These are phyloP conservation scores for Thecaphora frezii DNA, from an alignment of 1,284 basidiomycete species.

Conservation along the genomic window DNA sequence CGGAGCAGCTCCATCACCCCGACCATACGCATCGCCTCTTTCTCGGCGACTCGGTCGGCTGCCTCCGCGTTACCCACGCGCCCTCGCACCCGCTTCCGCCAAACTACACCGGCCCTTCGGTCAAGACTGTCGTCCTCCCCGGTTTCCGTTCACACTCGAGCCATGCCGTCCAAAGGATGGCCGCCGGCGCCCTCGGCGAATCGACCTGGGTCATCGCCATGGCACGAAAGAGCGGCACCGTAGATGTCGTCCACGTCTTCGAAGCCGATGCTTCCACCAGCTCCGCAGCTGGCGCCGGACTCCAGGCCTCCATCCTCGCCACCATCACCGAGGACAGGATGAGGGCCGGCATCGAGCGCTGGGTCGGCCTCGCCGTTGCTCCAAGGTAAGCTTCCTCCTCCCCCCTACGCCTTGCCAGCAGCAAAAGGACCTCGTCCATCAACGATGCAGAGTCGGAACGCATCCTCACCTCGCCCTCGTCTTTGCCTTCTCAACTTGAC, in stretches of 20 bases:
- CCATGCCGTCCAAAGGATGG: slow-evolving; percentile 33
- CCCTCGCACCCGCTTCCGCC: slow-evolving; percentile 11
- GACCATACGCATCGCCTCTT: slow-evolving; percentile 31
- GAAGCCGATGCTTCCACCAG: slow-evolving; percentile 8
- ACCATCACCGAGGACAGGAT: slow-evolving; percentile 31
- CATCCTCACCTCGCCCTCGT: too few relatives aligned
- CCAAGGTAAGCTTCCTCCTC: neutral
- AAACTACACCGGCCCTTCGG: slow-evolving; percentile 18
- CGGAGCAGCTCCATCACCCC: slow-evolving; percentile 15
- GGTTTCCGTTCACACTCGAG: slow-evolving; percentile 32
- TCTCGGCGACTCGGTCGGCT: slow-evolving; percentile 35
- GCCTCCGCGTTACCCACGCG: slow-evolving; percentile 29
- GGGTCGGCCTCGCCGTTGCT: slow-evolving; percentile 40
- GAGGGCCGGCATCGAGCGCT: slow-evolving; percentile 46
- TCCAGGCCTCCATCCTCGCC: slow-evolving; percentile 24
- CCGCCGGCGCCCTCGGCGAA: slow-evolving; percentile 20
- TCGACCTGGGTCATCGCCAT: slow-evolving; percentile 32
- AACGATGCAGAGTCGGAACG: too few relatives aligned
- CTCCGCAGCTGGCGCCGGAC: slow-evolving; percentile 4
- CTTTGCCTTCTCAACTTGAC: too few relatives aligned
- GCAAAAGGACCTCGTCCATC: too few relatives aligned
- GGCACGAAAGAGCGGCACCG: slow-evolving; percentile 40
- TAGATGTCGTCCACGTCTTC: slow-evolving; percentile 35
- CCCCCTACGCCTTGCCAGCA: too few relatives aligned
- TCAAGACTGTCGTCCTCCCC: slow-evolving; percentile 24